Conservation (phyloP, 495 filamentous ascomycete genomes). For the Lepidopterella palustris region DNA sequence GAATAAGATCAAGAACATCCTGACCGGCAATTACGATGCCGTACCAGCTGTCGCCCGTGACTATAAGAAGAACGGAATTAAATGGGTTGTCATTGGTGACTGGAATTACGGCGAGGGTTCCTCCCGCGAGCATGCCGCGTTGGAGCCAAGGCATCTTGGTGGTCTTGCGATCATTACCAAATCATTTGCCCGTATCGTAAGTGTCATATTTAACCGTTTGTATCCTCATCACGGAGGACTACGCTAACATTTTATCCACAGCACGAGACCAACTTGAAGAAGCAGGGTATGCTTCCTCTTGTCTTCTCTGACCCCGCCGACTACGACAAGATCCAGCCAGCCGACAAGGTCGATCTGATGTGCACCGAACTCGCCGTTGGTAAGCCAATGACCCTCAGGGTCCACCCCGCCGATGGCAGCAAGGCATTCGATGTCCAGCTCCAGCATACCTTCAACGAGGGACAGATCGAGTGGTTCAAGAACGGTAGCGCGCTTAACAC, state of each 20-base stretch:
- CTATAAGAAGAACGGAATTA: constrained; percentile 93
- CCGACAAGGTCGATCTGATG: constrained; percentile 84
- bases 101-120: constrained; percentile 99
- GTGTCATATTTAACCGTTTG: constrained; percentile 17
- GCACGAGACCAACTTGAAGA: constrained; percentile 99
- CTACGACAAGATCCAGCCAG: constrained; percentile 92
- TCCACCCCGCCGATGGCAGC: constrained; percentile 79
- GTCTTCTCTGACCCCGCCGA: constrained; percentile 92
- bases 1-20: constrained; percentile 94
- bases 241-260: constrained; percentile 24
- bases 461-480: constrained; percentile 97
- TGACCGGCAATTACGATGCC: constrained; percentile 73
- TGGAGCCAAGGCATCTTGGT: constrained; percentile 95
- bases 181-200: constrained; percentile 88
- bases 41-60: constrained; percentile 94
- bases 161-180: constrained; percentile 95
- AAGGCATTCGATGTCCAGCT: constrained; percentile 73
- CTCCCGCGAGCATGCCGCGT: constrained; percentile 95
- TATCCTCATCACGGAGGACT: not conserved
- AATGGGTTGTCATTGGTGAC: constrained; percentile 98
- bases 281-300: constrained; percentile 99
- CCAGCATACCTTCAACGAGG: constrained; percentile 92
- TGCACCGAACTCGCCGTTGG: constrained; percentile 89
- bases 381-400: constrained; percentile 84
- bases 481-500: constrained; percentile 95